Conservation (phyloP, 257 asterid genomes). For the Sherardia arvensis region DNA sequence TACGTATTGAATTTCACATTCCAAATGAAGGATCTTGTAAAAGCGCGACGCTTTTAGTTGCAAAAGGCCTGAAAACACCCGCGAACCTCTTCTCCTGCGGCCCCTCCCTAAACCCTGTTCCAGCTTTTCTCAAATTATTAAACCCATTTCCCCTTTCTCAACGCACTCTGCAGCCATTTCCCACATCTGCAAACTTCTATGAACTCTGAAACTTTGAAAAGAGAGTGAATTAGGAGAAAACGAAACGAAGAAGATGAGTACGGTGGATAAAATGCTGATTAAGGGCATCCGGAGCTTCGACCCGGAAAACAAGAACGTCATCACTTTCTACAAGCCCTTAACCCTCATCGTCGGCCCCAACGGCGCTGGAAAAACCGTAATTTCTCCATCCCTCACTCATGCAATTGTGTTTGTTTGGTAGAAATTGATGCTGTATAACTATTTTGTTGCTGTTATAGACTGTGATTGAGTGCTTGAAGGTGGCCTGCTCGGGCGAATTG, state of each 20-base stretch:
- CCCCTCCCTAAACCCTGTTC: not conserved
- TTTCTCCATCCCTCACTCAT: not conserved
- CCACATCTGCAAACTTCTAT: not conserved
- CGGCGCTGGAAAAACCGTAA: conserved; percentile 97
- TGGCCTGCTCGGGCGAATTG: conserved; percentile 92
- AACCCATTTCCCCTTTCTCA: not conserved
- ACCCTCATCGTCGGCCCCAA: conserved; percentile 96
- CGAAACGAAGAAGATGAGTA: conserved; percentile 57
- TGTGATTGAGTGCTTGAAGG: conserved; percentile 94
- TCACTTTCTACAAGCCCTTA: conserved; percentile 83
- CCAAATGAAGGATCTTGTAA: too few relatives aligned
- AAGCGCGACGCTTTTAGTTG: too few relatives aligned
- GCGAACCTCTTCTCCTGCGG: not conserved
- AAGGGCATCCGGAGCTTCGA: conserved; percentile 99
- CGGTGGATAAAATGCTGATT: conserved; percentile 92
- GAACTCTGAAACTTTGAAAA: conserved; percentile 2
- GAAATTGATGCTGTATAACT: not conserved
- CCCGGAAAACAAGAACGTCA: conserved; percentile 93
- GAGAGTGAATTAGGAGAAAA: not conserved
- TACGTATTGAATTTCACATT: too few relatives aligned
- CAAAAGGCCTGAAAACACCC: too few relatives aligned
- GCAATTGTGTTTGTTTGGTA: not conserved
- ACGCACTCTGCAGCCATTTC: not conserved
- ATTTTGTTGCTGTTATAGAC: conserved; percentile 36
- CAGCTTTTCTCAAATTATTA: not conserved